Percentiles rank a stretch among this genome's conserved stretches.
phyloP scores from a whole-genome alignment of 2,329 filamentous ascomycete genomes.

The Cytospora paraplurivora region DNA sequence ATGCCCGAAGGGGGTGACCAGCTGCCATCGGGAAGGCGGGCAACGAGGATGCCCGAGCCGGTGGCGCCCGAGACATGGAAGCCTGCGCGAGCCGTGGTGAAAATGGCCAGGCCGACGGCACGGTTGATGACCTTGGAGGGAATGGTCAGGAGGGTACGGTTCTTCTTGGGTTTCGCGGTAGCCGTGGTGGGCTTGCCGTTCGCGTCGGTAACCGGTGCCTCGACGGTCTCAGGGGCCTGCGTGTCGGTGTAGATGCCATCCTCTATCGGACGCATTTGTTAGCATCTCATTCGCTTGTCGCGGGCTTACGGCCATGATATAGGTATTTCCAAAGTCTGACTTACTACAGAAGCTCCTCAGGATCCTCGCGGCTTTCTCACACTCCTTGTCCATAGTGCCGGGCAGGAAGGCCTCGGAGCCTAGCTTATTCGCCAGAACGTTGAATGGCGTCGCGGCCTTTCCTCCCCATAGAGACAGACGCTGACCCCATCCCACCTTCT shows the following conservation, averaged over 20 bases:
- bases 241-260: conserved; percentile 53
- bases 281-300: conserved; percentile 15
- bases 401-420: conserved; percentile 87
- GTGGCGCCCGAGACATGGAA: conserved; percentile 67
- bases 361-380: conserved; percentile 86
- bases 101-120: conserved; percentile 70
- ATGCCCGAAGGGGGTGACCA: conserved; percentile 86
- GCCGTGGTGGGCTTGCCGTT: conserved; percentile 34
- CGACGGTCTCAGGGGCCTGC: conserved; percentile 31
- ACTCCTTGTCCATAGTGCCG: conserved; percentile 82
- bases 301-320: background rate
- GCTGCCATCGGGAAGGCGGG: conserved; percentile 61
- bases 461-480: conserved; percentile 40
- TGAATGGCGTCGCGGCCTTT: conserved; percentile 71
- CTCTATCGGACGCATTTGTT: conserved; percentile 41
- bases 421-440: conserved; percentile 78
- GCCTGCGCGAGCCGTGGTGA: conserved; percentile 69
- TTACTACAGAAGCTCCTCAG: conserved; percentile 82
- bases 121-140: conserved; percentile 62
- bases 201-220: conserved; percentile 31
- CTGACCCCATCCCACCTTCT: conserved; percentile 32
- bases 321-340: conserved; percentile 34
- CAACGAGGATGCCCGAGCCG: conserved; percentile 66
- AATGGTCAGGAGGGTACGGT: conserved; percentile 54
- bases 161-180: conserved; percentile 43